Evolutionary conservation across 805 yeast genomes (phyloP).

Genomic region (Pichia paraexigua): DNA sequence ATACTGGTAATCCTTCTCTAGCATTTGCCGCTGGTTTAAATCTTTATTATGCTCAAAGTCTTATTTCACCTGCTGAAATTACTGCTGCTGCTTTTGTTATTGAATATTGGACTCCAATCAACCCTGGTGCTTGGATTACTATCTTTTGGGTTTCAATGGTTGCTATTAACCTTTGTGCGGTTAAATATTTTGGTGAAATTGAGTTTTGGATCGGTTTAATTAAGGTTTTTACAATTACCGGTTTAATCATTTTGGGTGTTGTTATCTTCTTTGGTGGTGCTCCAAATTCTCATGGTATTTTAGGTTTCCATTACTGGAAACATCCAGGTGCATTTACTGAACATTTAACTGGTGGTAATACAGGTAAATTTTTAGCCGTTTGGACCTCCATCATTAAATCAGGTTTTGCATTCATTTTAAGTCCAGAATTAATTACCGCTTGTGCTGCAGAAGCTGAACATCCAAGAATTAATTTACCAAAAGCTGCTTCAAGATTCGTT

Average conservation of each 20-base stretch:
- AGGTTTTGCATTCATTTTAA: constrained; percentile 56
- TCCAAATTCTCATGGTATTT: constrained; percentile 41
- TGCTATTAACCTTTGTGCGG: constrained; percentile 40
- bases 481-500: constrained; percentile 52
- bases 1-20: constrained; percentile 22
- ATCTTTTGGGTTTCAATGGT: constrained; percentile 42
- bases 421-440: constrained; percentile 53
- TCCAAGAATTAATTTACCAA: constrained; percentile 54
- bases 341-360: constrained; percentile 41
- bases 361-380: constrained; percentile 57
- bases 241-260: constrained; percentile 47
- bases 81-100: constrained; percentile 56
- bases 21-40: constrained; percentile 31
- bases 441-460: constrained; percentile 51
- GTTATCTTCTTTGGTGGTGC: constrained; percentile 59
- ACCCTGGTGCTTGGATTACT: constrained; percentile 54
- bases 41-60: constrained; percentile 28
- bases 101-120: constrained; percentile 46
- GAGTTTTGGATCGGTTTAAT: constrained; percentile 62
- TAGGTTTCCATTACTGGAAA: constrained; percentile 66
- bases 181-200: constrained; percentile 34
- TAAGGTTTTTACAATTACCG: constrained; percentile 57
- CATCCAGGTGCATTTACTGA: constrained; percentile 38
- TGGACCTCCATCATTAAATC: constrained; percentile 57
- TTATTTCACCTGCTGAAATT: constrained; percentile 40